phyloP scores from a whole-genome alignment of 2,329 filamentous ascomycete genomes.

The Domatiomyces catenatus region DNA sequence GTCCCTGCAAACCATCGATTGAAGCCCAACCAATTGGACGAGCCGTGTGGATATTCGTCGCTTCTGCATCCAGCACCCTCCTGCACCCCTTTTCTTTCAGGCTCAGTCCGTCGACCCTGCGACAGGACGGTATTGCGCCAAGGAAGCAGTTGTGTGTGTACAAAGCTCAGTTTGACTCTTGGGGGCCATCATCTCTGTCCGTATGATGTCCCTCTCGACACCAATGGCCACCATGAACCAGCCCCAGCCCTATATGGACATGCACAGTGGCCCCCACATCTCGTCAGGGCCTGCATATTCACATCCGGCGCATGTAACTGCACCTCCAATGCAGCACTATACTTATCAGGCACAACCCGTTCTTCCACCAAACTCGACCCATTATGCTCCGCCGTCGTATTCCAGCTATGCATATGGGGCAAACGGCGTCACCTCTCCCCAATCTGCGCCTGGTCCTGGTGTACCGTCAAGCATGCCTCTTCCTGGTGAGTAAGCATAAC shows the following conservation, averaged over 20 bases:
- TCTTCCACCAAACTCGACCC: constrained; percentile 54
- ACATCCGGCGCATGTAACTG: constrained; percentile 51
- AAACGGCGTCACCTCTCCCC: constrained; percentile 68
- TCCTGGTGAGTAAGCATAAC: constrained; percentile 28
- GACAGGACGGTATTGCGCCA: not conserved
- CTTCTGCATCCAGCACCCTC: not conserved
- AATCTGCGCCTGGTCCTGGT: constrained; percentile 48
- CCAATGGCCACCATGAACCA: constrained; percentile 55
- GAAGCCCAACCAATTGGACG: not conserved
- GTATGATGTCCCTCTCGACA: constrained; percentile 1
- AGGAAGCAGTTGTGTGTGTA: not conserved
- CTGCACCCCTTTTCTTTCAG: not conserved
- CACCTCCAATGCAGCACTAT: constrained; percentile 60
- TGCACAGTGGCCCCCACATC: constrained; percentile 54
- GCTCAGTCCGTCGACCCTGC: not conserved
- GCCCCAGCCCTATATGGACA: constrained; percentile 69
- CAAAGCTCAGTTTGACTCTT: not conserved
- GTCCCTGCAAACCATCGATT: not conserved
- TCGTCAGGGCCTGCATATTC: constrained; percentile 61
- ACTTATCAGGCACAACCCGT: constrained; percentile 57
- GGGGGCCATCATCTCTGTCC: not conserved
- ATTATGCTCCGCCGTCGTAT: constrained; percentile 51
- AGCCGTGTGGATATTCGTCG: not conserved
- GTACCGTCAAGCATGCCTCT: constrained; percentile 55
- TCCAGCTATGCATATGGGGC: constrained; percentile 53